These are phyloP conservation scores for Cymbopogon citratus DNA, from an alignment of 176 grass and related monocot species.

Conservation along the genomic window DNA sequence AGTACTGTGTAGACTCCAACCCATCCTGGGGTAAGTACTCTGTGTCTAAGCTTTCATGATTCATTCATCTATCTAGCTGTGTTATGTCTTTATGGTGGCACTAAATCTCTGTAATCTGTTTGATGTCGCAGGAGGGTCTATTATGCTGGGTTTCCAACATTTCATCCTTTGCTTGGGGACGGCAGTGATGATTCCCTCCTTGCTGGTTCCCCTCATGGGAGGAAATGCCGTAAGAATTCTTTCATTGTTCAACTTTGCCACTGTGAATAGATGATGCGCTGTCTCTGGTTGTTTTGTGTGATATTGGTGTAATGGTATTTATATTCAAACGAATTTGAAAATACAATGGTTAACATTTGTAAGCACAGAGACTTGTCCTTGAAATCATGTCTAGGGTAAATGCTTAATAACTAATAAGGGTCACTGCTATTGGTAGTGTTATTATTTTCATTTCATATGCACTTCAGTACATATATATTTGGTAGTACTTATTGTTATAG, in stretches of 20 bases:
- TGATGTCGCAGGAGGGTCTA: slow-evolving; percentile 42
- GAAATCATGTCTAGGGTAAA: background rate
- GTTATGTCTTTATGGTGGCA: background rate
- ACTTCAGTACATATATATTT: too few species aligned
- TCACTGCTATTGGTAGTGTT: too few species aligned
- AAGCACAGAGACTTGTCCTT: background rate
- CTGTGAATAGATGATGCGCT: background rate
- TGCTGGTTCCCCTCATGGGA: slow-evolving; percentile 77
- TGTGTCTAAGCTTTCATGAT: slow-evolving; percentile 5
- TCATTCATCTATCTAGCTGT: slow-evolving; percentile 1
- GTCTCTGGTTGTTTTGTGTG: background rate
- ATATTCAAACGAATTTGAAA: background rate
- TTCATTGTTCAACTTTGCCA: background rate
- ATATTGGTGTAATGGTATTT: background rate
- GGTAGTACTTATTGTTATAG: too few species aligned
- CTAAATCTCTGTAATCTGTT: background rate
- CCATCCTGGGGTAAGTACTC: slow-evolving; percentile 65
- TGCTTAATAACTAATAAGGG: too few species aligned
- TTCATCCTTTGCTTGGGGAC: slow-evolving; percentile 57
- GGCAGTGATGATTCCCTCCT: slow-evolving; percentile 71
- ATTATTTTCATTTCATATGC: too few species aligned
- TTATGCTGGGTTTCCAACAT: slow-evolving; percentile 68
- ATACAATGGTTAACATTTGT: background rate
- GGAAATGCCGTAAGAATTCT: slow-evolving; percentile 56
- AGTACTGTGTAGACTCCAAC: slow-evolving; percentile 87